phyloP scores from a whole-genome alignment of 768 basidiomycete species.

The Tylopilus intermedius region DNA sequence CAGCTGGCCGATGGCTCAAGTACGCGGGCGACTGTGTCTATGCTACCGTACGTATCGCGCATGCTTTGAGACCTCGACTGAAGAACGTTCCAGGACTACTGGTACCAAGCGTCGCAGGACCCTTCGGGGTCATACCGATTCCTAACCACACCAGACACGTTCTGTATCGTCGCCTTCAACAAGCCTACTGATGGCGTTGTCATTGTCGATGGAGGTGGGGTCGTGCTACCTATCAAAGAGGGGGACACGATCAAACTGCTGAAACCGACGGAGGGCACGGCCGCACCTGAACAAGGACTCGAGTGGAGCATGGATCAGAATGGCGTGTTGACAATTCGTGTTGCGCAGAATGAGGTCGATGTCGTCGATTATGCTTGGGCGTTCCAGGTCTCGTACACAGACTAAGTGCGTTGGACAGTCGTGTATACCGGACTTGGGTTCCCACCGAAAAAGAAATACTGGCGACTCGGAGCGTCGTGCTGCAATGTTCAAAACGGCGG shows the following conservation, averaged over 20 bases:
- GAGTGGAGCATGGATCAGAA: conserved; percentile 29
- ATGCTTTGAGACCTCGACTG: not conserved
- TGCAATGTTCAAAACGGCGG: no score
- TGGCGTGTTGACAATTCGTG: conserved; percentile 24
- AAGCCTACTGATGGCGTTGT: conserved; percentile 33
- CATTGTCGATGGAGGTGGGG: conserved; percentile 31
- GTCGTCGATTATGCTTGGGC: not conserved
- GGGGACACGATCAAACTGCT: conserved; percentile 44
- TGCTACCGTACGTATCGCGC: conserved; percentile 38
- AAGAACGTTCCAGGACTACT: conserved; percentile 36
- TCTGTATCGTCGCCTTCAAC: conserved; percentile 46
- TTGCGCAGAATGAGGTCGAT: conserved; percentile 22
- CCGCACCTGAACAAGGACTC: conserved; percentile 12
- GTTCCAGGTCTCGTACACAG: no score
- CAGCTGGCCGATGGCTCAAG: conserved; percentile 39
- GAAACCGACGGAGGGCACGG: conserved; percentile 20
- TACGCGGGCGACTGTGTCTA: conserved; percentile 50
- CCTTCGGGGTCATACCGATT: conserved; percentile 37
- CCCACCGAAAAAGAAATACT: no score
- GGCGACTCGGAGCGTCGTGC: no score
- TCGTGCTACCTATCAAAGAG: conserved; percentile 38
- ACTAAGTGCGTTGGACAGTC: no score
- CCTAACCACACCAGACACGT: conserved; percentile 46
- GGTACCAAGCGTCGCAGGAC: conserved; percentile 43
- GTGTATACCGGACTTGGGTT: no score